Percentiles rank a stretch among this genome's conserved stretches.
Conservation (phyloP, 2,329 filamentous ascomycete genomes). For the Nigrospora osmanthi region DNA sequence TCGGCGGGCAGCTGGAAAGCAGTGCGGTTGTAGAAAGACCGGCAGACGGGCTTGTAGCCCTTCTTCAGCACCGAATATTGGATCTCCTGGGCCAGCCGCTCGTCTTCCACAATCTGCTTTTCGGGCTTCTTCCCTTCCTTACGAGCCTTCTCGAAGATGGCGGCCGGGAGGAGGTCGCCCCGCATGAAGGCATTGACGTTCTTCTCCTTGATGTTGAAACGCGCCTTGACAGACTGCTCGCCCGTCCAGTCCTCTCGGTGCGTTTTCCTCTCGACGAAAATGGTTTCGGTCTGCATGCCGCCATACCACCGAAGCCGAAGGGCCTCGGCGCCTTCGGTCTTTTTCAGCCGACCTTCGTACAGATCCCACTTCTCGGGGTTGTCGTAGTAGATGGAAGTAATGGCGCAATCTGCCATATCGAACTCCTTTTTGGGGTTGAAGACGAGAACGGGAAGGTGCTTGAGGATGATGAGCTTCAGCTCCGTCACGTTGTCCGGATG, state of each 20-base stretch:
- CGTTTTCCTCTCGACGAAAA: conserved; percentile 96
- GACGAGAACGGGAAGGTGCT: conserved; percentile 92
- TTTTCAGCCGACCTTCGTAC: conserved; percentile 90
- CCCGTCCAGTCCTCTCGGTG: conserved; percentile 99
- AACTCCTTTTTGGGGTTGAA: conserved; percentile 98
- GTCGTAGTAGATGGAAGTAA: conserved; percentile 98
- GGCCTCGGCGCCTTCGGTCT: conserved; percentile 94
- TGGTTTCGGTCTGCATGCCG: conserved; percentile 88
- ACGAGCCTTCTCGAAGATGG: conserved; percentile 93
- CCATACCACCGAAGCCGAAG: conserved; percentile 97
- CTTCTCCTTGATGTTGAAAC: conserved; percentile 94
- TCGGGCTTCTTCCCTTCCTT: conserved; percentile 91
- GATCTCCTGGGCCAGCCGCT: conserved; percentile 82
- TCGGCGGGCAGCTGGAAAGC: conserved; percentile 97
- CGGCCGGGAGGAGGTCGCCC: conserved; percentile 75
- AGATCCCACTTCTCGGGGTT: conserved; percentile 91
- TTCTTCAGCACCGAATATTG: conserved; percentile 90
- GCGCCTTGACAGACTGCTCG: conserved; percentile 96
- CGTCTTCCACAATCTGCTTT: conserved; percentile 84
- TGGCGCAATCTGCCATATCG: conserved; percentile 80
- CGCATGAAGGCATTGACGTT: conserved; percentile 86
- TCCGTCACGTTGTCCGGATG: conserved; percentile 98
- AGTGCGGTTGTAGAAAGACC: conserved; percentile 96
- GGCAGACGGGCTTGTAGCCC: conserved; percentile 79
- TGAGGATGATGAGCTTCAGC: conserved; percentile 93